phyloP scores from a whole-genome alignment of 441 rosid genomes.

The Adansonia madagascariensis region DNA sequence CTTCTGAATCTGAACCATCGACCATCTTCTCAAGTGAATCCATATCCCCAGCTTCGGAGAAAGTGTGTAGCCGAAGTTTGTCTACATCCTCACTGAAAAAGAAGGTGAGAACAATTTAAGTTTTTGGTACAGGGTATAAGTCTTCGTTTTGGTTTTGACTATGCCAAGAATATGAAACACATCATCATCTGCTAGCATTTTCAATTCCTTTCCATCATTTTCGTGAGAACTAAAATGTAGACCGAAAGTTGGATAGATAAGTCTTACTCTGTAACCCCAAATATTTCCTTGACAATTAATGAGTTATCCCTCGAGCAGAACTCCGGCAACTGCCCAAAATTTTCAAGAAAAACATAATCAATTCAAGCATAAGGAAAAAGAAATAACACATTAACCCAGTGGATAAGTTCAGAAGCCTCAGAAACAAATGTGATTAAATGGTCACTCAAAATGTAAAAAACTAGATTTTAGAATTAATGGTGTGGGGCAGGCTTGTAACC shows the following conservation, averaged over 20 bases:
- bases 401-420: background rate
- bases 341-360: slow-evolving; percentile 29
- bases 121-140: background rate
- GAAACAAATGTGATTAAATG: background rate
- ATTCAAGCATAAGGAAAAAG: background rate
- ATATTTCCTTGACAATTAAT: slow-evolving; percentile 82
- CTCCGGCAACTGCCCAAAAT: slow-evolving; percentile 71
- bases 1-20: slow-evolving; percentile 62
- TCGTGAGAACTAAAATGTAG: slow-evolving; percentile 5
- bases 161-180: background rate
- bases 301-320: slow-evolving; percentile 81
- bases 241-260: slow-evolving; percentile 12
- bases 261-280: slow-evolving; percentile 90
- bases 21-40: slow-evolving; percentile 86
- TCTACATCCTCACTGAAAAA: slow-evolving; percentile 77
- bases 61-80: slow-evolving; percentile 74
- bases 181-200: background rate
- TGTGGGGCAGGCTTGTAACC: background rate
- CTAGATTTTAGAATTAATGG: background rate
- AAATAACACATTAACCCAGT: background rate
- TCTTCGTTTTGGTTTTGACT: background rate
- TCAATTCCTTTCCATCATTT: slow-evolving; percentile 18
- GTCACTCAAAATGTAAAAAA: background rate
- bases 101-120: background rate
- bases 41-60: slow-evolving; percentile 80